Percentiles rank a stretch among this genome's conserved stretches.
Evolutionary conservation across 495 filamentous ascomycete genomes (phyloP).

Genomic region (Penicillium canariense): DNA sequence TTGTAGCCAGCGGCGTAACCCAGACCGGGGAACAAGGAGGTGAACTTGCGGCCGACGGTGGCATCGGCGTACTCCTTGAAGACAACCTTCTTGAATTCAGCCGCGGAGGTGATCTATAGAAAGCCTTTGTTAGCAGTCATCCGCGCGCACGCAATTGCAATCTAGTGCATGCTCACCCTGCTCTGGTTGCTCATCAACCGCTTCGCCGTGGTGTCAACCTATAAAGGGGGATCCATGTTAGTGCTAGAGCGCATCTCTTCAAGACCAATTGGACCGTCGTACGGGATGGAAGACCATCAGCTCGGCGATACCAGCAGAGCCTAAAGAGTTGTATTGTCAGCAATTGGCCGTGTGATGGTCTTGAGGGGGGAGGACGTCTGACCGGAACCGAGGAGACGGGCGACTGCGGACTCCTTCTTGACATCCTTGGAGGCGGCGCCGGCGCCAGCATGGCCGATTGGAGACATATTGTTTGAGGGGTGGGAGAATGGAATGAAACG

Average conservation of each 20-base stretch:
- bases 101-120: constrained; percentile 54
- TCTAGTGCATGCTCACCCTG: constrained; percentile 48
- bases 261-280: constrained; percentile 39
- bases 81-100: constrained; percentile 80
- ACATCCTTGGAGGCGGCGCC: constrained; percentile 58
- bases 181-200: constrained; percentile 98
- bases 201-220: constrained; percentile 98
- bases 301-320: constrained; percentile 92
- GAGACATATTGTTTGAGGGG: constrained; percentile 46
- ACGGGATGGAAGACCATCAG: constrained; percentile 96
- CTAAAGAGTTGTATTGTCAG: constrained; percentile 46
- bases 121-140: constrained; percentile 7
- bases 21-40: constrained; percentile 93
- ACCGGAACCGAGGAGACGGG: constrained; percentile 90
- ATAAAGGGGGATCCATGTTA: constrained; percentile 18
- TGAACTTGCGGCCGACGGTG: constrained; percentile 69
- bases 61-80: constrained; percentile 87
- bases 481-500: constrained; percentile 7
- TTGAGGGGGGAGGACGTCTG: constrained; percentile 22
- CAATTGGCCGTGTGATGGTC: constrained; percentile 5
- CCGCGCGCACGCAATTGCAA: constrained; percentile 2
- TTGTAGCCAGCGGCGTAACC: constrained; percentile 99
- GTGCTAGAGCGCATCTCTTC: constrained; percentile 4
- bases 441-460: constrained; percentile 44
- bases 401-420: constrained; percentile 86